These are phyloP conservation scores for Trichoderma arundinaceum DNA, from an alignment of 2,329 filamentous ascomycete genomes.

Conservation along the genomic window DNA sequence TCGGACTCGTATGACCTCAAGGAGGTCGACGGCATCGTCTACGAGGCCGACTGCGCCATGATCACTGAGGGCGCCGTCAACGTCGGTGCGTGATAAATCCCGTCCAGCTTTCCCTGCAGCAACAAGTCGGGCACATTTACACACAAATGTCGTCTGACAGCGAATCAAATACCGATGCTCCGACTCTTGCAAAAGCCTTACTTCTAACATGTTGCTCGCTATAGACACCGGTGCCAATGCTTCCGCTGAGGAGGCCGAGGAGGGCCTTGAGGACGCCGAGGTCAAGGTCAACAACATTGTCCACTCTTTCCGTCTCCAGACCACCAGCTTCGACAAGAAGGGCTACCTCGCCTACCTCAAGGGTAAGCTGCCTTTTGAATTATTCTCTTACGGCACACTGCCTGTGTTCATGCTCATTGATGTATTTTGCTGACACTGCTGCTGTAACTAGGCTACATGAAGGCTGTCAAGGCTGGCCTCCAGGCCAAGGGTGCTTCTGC, in stretches of 20 bases:
- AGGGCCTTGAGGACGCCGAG: slow-evolving; percentile 71
- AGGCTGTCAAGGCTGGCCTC: slow-evolving; percentile 77
- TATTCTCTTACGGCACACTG: no score
- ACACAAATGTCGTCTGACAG: not conserved
- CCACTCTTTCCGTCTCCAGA: slow-evolving; percentile 86
- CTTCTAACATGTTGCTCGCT: not conserved
- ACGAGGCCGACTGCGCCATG: slow-evolving; percentile 91
- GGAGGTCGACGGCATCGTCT: slow-evolving; percentile 78
- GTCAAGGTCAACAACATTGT: slow-evolving; percentile 91
- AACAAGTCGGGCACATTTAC: no score
- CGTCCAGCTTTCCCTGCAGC: not conserved
- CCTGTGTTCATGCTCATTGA: not conserved
- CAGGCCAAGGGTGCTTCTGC: slow-evolving; percentile 65
- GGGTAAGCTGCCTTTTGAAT: slow-evolving; percentile 54
- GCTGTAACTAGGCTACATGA: slow-evolving; percentile 76
- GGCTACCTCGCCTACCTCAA: slow-evolving; percentile 83
- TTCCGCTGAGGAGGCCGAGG: slow-evolving; percentile 87
- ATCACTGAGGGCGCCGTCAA: slow-evolving; percentile 77
- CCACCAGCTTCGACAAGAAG: slow-evolving; percentile 86
- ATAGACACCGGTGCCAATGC: slow-evolving; percentile 92
- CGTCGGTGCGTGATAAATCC: slow-evolving; percentile 64
- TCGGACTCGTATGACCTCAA: slow-evolving; percentile 91
- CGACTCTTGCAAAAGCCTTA: not conserved
- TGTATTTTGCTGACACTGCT: not conserved
- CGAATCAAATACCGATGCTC: no score